phyloP scores from a whole-genome alignment of 306 rosid species.

The Cyclanthera cordifolia region DNA sequence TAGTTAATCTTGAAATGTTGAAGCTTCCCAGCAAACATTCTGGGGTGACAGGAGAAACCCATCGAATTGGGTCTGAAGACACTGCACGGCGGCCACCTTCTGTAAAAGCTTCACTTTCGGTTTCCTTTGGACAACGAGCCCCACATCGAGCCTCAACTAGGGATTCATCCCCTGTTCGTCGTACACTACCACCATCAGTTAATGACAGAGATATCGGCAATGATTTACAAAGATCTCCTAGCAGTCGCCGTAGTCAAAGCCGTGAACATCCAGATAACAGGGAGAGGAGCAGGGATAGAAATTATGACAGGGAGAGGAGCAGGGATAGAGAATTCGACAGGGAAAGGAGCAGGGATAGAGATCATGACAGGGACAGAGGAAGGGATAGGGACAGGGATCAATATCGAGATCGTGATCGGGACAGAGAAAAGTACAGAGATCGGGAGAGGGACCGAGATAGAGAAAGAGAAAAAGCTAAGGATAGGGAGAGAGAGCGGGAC shows the following conservation, averaged over 20 bases:
- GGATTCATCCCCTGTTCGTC: constrained; percentile 93
- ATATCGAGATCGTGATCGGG: constrained; percentile 29
- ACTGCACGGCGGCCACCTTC: constrained; percentile 98
- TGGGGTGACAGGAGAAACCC: constrained; percentile 80
- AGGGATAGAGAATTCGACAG: constrained; percentile 24
- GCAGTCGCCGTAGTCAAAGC: constrained; percentile 50
- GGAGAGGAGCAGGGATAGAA: constrained; percentile 19
- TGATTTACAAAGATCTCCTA: constrained; percentile 46
- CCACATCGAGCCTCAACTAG: constrained; percentile 97
- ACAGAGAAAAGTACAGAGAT: constrained; percentile 4
- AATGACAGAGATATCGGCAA: constrained; percentile 44
- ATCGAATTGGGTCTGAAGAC: constrained; percentile 86
- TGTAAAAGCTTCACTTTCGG: constrained; percentile 93
- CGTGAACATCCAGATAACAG: constrained; percentile 59
- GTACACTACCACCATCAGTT: constrained; percentile 43
- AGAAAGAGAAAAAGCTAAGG: constrained; percentile 19
- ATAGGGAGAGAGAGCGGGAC: constrained; percentile 28
- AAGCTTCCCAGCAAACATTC: constrained; percentile 69
- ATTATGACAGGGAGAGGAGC: constrained; percentile 28
- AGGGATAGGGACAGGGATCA: constrained; percentile 13
- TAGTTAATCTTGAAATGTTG: constrained; percentile 60
- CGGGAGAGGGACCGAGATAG: constrained; percentile 9
- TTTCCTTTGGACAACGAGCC: constrained; percentile 97
- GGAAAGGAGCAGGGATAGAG: constrained; percentile 13
- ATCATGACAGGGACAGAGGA: constrained; percentile 11